Conservation (phyloP, 768 basidiomycete genomes). For the Russula vinacea region DNA sequence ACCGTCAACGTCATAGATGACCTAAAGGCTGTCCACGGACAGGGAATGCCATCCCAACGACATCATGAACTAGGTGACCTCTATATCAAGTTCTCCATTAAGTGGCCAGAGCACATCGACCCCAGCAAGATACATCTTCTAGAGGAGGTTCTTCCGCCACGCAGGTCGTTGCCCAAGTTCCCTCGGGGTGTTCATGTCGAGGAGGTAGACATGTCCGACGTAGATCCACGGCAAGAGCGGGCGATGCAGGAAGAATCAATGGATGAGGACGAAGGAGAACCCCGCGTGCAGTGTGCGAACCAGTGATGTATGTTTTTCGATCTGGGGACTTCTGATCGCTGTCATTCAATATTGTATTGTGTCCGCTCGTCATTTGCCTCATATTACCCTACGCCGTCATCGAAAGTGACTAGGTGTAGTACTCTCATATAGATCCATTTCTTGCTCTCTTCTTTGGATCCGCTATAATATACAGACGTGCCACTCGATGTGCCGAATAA, state of each 20-base stretch:
- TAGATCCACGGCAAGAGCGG: constrained; percentile 63
- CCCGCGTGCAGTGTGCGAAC: constrained; percentile 94
- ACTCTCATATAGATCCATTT: constrained; percentile 26
- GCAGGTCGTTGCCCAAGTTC: constrained; percentile 62
- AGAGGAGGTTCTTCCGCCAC: constrained; percentile 81
- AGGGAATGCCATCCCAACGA: constrained; percentile 98
- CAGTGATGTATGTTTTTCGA: constrained; percentile 47
- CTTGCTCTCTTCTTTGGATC: constrained; percentile 10
- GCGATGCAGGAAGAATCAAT: constrained; percentile 64
- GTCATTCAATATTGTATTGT: constrained; percentile 25
- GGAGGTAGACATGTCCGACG: constrained; percentile 79
- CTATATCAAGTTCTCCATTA: constrained; percentile 79
- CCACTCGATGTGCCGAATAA: constrained; percentile 7
- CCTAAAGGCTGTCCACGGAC: constrained; percentile 85
- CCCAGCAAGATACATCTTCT: constrained; percentile 63
- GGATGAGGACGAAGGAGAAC: constrained; percentile 92
- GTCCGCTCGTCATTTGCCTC: constrained; percentile 10
- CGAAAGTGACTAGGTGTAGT: constrained; percentile 20
- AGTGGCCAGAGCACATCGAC: constrained; percentile 83
- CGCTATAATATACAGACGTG: constrained; percentile 13
- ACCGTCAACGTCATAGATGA: constrained; percentile 53
- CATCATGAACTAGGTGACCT: constrained; percentile 97
- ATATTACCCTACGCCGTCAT: constrained; percentile 23
- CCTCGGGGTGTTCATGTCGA: constrained; percentile 69
- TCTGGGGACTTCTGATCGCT: constrained; percentile 19